Base-by-base conservation (phyloP, 768 basidiomycete genomes). In the Hericium erinaceus region DNA sequence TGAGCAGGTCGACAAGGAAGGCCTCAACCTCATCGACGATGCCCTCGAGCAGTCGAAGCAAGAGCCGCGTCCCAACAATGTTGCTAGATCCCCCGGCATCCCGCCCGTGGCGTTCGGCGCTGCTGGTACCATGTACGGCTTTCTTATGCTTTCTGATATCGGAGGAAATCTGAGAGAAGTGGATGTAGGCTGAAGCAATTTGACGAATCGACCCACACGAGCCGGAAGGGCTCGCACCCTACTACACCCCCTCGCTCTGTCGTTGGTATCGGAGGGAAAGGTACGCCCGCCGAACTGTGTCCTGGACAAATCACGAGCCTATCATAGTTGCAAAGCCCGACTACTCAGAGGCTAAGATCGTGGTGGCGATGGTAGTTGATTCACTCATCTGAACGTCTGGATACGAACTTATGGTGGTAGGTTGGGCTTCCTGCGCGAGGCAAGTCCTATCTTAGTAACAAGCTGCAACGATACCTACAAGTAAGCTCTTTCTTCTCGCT, bases 401-500 rank as follows among this genome's bases (percentile, higher is more conserved):
- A 7, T 20, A 24, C 53, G 13, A 54, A 37, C 53, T 39, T 55
- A 49, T 28, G 9, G 48, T 41, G 12, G 13, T 63, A 95, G 92
- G 93, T 98, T 59, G 97, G 97, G 28, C 73, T 99, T 48, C 97
- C 97, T n/a, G 97, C 97, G 2, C 80, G 97, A 58, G 97, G 97
- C 16, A 99, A 99, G 74, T 98, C 95, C 2, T 99, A 98, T 71
- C 82, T 99, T 59, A 94, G 91, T 70, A 99, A 99, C 73, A 98
- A 95, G 74, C 82, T 99, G 60, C 93, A 85, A 87, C 83, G 95
- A 59, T 99, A 99, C 69, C 78, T 99, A 44, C 89, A 91, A 72
- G 95, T 92, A 61, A 37, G 54, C 3, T 37, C 15, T 15, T 55
- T 55, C 39, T 55, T 41, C 33, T 20, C 2, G 16, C 26, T 7